phyloP scores from a whole-genome alignment of 192 early-diverging fungal genomes.

The Linnemannia hyalina region DNA sequence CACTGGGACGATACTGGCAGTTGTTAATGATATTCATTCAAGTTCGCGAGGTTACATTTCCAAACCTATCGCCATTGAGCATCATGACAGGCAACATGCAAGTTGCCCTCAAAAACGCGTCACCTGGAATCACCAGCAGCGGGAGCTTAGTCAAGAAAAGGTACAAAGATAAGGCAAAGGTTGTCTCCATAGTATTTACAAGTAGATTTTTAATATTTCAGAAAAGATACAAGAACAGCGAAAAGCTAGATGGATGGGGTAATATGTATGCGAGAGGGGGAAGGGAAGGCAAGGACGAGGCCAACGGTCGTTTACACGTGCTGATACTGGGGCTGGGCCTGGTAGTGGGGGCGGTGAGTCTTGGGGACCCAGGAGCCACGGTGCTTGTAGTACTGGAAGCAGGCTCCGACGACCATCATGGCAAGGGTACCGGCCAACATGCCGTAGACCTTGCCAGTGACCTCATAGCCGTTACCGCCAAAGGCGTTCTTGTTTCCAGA shows the following conservation, averaged over 20 bases:
- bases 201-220: constrained; percentile 8
- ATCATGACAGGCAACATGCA: too few species aligned
- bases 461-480: constrained; percentile 57
- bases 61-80: too few species aligned
- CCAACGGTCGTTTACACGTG: constrained; percentile 24
- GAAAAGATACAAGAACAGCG: background rate
- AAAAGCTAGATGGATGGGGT: background rate
- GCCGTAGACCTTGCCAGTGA: constrained; percentile 71
- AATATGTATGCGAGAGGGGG: background rate
- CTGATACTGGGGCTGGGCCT: constrained; percentile 37
- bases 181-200: constrained; percentile 5
- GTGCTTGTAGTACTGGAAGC: constrained; percentile 72
- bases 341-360: constrained; percentile 42
- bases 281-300: background rate
- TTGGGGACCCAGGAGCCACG: constrained; percentile 48
- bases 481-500: constrained; percentile 27
- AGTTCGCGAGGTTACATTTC: too few species aligned
- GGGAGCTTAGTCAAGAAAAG: background rate
- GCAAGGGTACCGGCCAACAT: constrained; percentile 81
- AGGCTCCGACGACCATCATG: constrained; percentile 73
- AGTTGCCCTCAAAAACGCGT: too few species aligned
- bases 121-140: too few species aligned
- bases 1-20: too few species aligned
- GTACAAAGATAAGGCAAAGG: too few species aligned
- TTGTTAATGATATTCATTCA: too few species aligned